Base-by-base conservation (phyloP, 2,329 filamentous ascomycete genomes). In the Pseudophaeomoniella oleicola region DNA sequence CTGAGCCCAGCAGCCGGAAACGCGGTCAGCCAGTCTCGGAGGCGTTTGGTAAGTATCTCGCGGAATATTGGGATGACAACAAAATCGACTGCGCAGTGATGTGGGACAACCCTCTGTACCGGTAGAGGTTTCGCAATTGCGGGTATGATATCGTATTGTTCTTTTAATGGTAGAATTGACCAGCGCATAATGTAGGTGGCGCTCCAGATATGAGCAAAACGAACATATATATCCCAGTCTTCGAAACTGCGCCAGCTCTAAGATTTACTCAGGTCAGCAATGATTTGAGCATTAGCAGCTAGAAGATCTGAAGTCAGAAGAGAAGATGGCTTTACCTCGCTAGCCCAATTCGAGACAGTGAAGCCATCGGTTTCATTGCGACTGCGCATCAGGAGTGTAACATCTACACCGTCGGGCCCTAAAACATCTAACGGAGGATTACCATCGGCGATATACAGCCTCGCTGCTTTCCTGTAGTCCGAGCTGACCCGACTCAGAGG, bases 231-330 rank as follows among this genome's bases (percentile, higher is more conserved):
- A 19, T 38, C 37, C 37, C 37, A 38, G 16, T 38, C 37, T 14
- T 38, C 11, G 32, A 38, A 38, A 30, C 37, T 38, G 5, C 37
- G 37, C 37, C 31, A 38, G 31, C 27, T 19, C 37, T 38, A 16
- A n/a, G n/a, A n/a, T n/a, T n/a, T n/a, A n/a, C n/a, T n/a, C n/a
- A n/a, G n/a, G n/a, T n/a, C n/a, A n/a, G n/a, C n/a, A n/a, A n/a
- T n/a, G n/a, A n/a, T n/a, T n/a, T n/a, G n/a, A n/a, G n/a, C n/a
- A n/a, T n/a, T n/a, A n/a, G n/a, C n/a, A n/a, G n/a, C n/a, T n/a
- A n/a, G n/a, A n/a, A n/a, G n/a, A n/a, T n/a, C n/a, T n/a, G n/a
- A n/a, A n/a, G n/a, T 9, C 6, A 27, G n/a, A 6, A 27, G 22
- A 27, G 22, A 27, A 16, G 34, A 19, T 18, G 30, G 10, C 16